A percentile compares a stretch with the other conserved stretches of the same genome.
Conservation (phyloP, 139 green algal species). For the Picochlorum sp. region DNA sequence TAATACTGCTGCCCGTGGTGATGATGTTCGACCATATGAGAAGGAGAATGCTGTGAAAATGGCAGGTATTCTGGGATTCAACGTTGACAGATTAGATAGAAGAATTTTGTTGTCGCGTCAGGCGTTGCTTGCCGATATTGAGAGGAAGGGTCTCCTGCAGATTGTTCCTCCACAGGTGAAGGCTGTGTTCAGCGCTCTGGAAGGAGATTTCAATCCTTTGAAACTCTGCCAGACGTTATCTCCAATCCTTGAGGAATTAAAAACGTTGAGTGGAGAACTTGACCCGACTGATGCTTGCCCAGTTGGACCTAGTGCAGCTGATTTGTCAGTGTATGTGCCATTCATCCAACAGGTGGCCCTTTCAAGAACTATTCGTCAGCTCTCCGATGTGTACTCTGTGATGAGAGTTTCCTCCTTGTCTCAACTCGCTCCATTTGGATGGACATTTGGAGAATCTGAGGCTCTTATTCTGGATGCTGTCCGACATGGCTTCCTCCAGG, state of each 20-base stretch:
- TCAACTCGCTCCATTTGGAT: conserved; percentile 59
- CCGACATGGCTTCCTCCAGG: conserved; percentile 77
- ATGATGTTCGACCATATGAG: conserved; percentile 52
- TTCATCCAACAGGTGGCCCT: conserved; percentile 59
- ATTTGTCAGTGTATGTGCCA: conserved; percentile 18
- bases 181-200: conserved; percentile 65
- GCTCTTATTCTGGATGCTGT: conserved; percentile 85
- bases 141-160: conserved; percentile 63
- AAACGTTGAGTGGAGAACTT: not conserved
- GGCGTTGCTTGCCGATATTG: conserved; percentile 73
- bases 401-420: conserved; percentile 52
- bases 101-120: conserved; percentile 54
- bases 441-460: conserved; percentile 52
- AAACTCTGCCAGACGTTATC: conserved; percentile 75
- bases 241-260: conserved; percentile 67
- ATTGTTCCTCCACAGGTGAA: conserved; percentile 63
- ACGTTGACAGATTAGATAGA: conserved; percentile 36
- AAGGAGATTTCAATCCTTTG: conserved; percentile 86
- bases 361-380: conserved; percentile 84
- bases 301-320: conserved; percentile 9
- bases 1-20: conserved; percentile 28
- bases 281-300: not conserved
- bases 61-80: conserved; percentile 88
- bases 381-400: conserved; percentile 71
- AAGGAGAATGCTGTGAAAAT: conserved; percentile 84